A percentile compares a stretch with the other conserved stretches of the same genome.
These are phyloP conservation scores for Paramecium pentaurelia DNA, from an alignment of 73 alveolate species.

Conservation along the genomic window DNA sequence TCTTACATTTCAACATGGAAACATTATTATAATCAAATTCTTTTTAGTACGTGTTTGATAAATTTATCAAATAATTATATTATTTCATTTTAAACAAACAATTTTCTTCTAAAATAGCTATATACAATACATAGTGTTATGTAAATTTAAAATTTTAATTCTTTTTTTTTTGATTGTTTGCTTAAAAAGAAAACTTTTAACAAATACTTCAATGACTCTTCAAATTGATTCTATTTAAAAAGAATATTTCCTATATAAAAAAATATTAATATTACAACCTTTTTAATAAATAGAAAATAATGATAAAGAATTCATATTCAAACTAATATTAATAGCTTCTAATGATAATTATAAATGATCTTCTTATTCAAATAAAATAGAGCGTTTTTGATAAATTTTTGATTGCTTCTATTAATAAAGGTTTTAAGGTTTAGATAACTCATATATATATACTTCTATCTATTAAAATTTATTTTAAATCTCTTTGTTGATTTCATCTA, in stretches of 20 bases:
- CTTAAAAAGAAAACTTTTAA: background rate
- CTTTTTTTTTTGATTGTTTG: background rate
- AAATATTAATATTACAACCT: background rate
- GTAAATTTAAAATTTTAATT: background rate
- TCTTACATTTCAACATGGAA: background rate
- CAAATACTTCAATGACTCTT: background rate
- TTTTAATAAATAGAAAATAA: background rate
- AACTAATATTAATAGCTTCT: background rate
- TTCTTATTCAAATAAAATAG: background rate
- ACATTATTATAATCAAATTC: background rate
- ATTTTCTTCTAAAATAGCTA: background rate
- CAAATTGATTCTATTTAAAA: background rate
- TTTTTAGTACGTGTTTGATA: background rate
- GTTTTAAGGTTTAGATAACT: background rate
- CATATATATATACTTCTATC: background rate
- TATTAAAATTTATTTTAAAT: background rate
- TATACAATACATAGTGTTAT: background rate
- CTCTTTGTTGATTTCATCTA: background rate
- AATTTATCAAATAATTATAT: background rate
- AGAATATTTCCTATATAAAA: background rate
- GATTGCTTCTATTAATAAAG: background rate
- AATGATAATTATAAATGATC: background rate
- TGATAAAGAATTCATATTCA: background rate
- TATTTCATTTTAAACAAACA: background rate
- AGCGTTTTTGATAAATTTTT: background rate